phyloP scores from a whole-genome alignment of 1,284 basidiomycete species.

The Rhodotorula sp. region DNA sequence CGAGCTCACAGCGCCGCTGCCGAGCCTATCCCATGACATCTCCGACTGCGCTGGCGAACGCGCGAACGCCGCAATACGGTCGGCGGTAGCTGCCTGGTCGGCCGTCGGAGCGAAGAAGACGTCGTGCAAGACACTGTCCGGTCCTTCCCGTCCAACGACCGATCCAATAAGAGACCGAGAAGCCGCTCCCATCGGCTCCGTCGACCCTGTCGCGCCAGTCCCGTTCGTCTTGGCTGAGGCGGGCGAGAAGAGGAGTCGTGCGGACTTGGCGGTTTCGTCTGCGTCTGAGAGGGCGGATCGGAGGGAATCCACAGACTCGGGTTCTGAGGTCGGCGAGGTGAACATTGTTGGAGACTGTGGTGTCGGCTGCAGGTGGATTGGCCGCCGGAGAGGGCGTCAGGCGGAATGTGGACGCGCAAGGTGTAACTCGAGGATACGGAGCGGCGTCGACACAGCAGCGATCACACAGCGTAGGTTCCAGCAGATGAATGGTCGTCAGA shows the following conservation, averaged over 20 bases:
- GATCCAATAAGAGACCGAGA: conserved; percentile 10
- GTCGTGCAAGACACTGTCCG: too few relatives aligned
- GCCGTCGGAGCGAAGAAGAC: too few relatives aligned
- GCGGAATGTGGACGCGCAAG: not conserved
- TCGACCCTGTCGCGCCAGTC: conserved; percentile 29
- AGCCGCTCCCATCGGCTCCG: conserved; percentile 15
- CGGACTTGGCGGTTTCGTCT: not conserved
- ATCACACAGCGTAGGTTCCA: too few relatives aligned
- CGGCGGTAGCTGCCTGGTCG: too few relatives aligned
- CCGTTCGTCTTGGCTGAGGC: conserved; percentile 6
- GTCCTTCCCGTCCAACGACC: not conserved
- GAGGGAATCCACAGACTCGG: conserved; percentile 5
- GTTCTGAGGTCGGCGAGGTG: not conserved
- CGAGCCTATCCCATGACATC: not conserved
- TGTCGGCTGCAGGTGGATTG: not conserved
- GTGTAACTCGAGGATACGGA: too few relatives aligned
- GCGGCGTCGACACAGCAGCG: too few relatives aligned
- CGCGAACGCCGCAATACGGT: too few relatives aligned
- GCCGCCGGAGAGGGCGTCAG: not conserved
- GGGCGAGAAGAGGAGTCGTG: conserved; percentile 5
- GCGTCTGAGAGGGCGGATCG: not conserved
- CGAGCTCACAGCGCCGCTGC: too few relatives aligned
- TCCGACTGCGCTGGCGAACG: too few relatives aligned
- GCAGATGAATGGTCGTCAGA: too few relatives aligned
- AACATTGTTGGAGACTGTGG: not conserved